These are phyloP conservation scores for Auriscalpium orientale DNA, from an alignment of 768 basidiomycete species.

Conservation along the genomic window DNA sequence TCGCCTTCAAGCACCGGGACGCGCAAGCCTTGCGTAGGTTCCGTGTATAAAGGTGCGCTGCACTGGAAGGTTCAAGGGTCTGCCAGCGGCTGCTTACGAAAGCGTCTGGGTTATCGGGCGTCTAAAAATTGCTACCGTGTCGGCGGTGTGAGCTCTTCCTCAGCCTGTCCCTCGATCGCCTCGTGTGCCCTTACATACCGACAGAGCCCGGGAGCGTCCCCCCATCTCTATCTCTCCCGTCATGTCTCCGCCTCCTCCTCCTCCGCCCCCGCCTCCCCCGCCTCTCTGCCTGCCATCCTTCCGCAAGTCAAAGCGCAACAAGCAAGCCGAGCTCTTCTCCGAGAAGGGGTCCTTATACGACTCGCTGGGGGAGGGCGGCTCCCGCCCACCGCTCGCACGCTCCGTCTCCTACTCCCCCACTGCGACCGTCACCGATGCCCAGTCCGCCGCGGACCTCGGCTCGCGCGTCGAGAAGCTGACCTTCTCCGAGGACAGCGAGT, in stretches of 20 bases:
- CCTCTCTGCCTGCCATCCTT: constrained; percentile 14
- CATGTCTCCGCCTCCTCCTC: constrained; percentile 12
- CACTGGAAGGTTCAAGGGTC: too few species aligned
- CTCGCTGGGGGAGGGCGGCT: not conserved
- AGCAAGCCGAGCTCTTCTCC: constrained; percentile 2
- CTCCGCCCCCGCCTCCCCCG: constrained; percentile 10
- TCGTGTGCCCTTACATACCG: not conserved
- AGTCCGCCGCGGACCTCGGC: not conserved
- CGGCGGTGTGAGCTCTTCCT: too few species aligned
- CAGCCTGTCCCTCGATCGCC: not conserved
- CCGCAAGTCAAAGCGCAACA: constrained; percentile 11
- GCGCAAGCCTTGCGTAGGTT: too few species aligned
- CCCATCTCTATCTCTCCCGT: not conserved
- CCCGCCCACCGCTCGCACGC: constrained; percentile 8
- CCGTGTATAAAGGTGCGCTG: too few species aligned
- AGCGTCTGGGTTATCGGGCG: too few species aligned
- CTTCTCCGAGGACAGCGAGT: constrained; percentile 16
- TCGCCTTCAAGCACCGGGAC: too few species aligned
- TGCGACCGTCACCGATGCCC: constrained; percentile 11
- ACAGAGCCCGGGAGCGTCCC: not conserved
- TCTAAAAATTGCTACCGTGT: too few species aligned
- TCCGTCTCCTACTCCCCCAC: constrained; percentile 12
- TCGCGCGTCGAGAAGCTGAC: constrained; percentile 12
- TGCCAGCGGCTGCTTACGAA: too few species aligned
- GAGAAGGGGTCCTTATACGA: constrained; percentile 6